Evolutionary conservation across 176 grass and related monocot species (phyloP).

Genomic region (Carex myosuroides): DNA sequence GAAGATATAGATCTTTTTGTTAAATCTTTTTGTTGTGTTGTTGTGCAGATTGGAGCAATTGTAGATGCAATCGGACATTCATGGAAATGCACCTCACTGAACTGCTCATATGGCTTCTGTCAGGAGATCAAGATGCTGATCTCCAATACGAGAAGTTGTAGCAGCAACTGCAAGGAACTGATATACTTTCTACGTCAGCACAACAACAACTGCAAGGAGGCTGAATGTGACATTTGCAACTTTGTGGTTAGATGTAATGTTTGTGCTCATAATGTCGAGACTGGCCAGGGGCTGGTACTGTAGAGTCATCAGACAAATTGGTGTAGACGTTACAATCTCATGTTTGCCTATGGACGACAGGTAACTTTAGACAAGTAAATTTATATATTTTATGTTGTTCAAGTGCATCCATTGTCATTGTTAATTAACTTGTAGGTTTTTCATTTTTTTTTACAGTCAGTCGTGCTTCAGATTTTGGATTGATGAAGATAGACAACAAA

Average conservation of each 20-base stretch:
- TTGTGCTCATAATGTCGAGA: slow-evolving; percentile 81
- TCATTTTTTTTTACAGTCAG: no score
- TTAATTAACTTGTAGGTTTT: background rate
- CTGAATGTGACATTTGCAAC: background rate
- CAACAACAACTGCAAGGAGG: background rate
- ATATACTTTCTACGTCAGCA: background rate
- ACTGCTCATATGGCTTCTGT: background rate
- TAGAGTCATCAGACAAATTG: slow-evolving; percentile 61
- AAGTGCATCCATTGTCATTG: background rate
- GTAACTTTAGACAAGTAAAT: slow-evolving; percentile 20
- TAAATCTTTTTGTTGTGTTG: background rate
- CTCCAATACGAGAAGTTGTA: background rate
- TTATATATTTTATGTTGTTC: background rate
- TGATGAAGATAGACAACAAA: slow-evolving; percentile 77
- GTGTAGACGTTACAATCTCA: slow-evolving; percentile 74
- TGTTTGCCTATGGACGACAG: slow-evolving; percentile 72
- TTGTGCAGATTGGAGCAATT: background rate
- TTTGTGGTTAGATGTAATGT: slow-evolving; percentile 55
- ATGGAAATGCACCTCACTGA: background rate
- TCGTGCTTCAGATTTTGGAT: slow-evolving; percentile 82
- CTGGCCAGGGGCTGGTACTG: slow-evolving; percentile 91
- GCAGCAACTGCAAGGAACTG: background rate
- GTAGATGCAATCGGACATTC: background rate
- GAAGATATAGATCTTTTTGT: background rate
- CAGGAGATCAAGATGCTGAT: background rate